These are phyloP conservation scores for Oryza australiensis DNA, from an alignment of 176 grass and related monocot genomes.

Conservation along the genomic window DNA sequence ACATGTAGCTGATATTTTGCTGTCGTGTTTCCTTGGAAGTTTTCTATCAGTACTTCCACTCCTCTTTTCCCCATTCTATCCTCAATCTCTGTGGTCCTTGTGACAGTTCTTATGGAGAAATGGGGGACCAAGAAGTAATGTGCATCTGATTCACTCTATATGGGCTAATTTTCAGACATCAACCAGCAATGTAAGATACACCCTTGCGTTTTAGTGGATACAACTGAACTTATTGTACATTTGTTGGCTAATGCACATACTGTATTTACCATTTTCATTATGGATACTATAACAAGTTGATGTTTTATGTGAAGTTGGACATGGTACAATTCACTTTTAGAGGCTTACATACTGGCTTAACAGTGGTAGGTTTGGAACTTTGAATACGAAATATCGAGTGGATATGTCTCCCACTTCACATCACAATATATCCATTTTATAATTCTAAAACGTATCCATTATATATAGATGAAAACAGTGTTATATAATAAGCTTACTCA, in stretches of 20 bases:
- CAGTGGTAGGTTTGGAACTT: not conserved
- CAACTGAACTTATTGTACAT: conserved; percentile 14
- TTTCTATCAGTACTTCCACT: not conserved
- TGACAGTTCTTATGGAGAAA: conserved; percentile 83
- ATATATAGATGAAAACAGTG: not conserved
- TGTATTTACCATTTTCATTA: conserved; percentile 20
- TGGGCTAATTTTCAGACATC: conserved; percentile 98
- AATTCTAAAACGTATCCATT: not conserved
- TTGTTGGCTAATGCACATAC: not conserved
- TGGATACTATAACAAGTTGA: not conserved
- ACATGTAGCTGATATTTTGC: not conserved
- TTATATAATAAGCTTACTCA: conserved; percentile 24
- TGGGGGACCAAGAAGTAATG: conserved; percentile 61
- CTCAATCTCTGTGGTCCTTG: conserved; percentile 22
- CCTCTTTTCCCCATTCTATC: conserved; percentile 14
- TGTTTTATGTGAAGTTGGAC: conserved; percentile 6
- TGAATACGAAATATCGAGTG: conserved; percentile 20
- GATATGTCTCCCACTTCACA: not conserved
- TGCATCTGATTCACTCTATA: conserved; percentile 85
- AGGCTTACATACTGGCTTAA: not conserved
- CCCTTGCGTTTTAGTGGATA: conserved; percentile 29
- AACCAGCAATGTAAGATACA: conserved; percentile 75
- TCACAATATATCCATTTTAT: not conserved
- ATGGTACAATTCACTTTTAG: conserved; percentile 10
- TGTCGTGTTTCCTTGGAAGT: not conserved